A percentile compares a stretch with the other conserved stretches of the same genome.
These are phyloP conservation scores for Colletotrichum theobromicola DNA, from an alignment of 2,329 filamentous ascomycete genomes.

Conservation along the genomic window DNA sequence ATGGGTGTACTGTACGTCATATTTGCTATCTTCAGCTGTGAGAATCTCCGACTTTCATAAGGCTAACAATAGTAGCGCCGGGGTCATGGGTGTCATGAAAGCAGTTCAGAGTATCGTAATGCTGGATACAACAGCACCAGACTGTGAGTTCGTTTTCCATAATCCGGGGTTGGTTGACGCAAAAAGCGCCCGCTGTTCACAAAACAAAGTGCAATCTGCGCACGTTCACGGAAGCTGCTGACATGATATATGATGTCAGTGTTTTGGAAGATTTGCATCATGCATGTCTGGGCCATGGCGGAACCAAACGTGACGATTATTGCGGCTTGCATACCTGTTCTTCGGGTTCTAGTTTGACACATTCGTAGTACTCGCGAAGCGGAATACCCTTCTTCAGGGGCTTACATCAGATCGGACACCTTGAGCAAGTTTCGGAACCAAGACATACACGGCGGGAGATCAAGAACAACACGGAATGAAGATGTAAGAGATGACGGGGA, in stretches of 20 bases:
- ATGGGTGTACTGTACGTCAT: conserved; percentile 31
- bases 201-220: accelerated
- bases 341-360: conserved; percentile 27
- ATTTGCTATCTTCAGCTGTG: no score
- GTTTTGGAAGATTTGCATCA: not conserved
- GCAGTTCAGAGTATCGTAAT: conserved; percentile 19
- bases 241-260: not conserved
- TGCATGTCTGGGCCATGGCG: conserved; percentile 27
- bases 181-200: not conserved
- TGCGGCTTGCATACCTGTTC: conserved; percentile 32
- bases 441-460: not conserved
- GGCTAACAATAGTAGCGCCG: not conserved
- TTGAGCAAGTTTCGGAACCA: not conserved
- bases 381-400: not conserved
- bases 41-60: accelerated
- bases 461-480: not conserved
- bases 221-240: not conserved
- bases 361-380: not conserved
- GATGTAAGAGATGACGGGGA: not conserved
- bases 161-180: accelerated
- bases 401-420: not conserved
- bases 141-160: conserved; percentile 11
- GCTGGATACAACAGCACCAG: conserved; percentile 10
- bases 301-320: conserved; percentile 35
- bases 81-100: conserved; percentile 26